A percentile compares a stretch with the other conserved stretches of the same genome.
Conservation (phyloP, 192 early-diverging fungal species). For the Coemansia biformis region DNA sequence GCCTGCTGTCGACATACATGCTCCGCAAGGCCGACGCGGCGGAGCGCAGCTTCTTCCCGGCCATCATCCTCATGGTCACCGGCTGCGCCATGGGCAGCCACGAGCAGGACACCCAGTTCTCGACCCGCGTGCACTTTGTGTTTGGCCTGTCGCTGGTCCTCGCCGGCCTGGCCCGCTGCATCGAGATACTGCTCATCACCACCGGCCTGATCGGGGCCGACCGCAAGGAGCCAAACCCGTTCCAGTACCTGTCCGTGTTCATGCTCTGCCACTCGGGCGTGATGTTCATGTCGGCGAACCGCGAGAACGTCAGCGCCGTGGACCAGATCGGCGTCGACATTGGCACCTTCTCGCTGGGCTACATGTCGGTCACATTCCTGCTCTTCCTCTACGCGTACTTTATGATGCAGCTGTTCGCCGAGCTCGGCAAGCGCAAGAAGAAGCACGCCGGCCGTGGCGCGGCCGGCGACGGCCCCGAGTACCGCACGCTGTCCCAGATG, state of each 20-base stretch:
- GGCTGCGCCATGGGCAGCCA: conserved; percentile 59
- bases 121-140: conserved; percentile 57
- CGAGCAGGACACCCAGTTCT: conserved; percentile 56
- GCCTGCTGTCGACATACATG: conserved; percentile 54
- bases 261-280: conserved; percentile 58
- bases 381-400: conserved; percentile 54
- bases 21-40: conserved; percentile 27
- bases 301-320: conserved; percentile 52
- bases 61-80: conserved; percentile 59
- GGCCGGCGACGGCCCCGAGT: conserved; percentile 22
- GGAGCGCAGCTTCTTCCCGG: conserved; percentile 57
- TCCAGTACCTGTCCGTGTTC: conserved; percentile 49
- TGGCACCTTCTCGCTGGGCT: conserved; percentile 55
- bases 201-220: conserved; percentile 22
- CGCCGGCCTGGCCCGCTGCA: conserved; percentile 52
- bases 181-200: conserved; percentile 53
- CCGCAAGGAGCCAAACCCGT: conserved; percentile 36
- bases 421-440: conserved; percentile 14
- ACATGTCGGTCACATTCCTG: conserved; percentile 57
- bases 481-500: conserved; percentile 25
- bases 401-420: conserved; percentile 50
- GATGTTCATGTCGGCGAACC: conserved; percentile 61
- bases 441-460: conserved; percentile 10
- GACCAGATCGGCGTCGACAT: conserved; percentile 50
- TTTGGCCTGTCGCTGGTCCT: conserved; percentile 61